Percentiles rank a stretch among this genome's conserved stretches.
Evolutionary conservation across 2,329 filamentous ascomycete genomes (phyloP).

Genomic region (Helotiales sp.): DNA sequence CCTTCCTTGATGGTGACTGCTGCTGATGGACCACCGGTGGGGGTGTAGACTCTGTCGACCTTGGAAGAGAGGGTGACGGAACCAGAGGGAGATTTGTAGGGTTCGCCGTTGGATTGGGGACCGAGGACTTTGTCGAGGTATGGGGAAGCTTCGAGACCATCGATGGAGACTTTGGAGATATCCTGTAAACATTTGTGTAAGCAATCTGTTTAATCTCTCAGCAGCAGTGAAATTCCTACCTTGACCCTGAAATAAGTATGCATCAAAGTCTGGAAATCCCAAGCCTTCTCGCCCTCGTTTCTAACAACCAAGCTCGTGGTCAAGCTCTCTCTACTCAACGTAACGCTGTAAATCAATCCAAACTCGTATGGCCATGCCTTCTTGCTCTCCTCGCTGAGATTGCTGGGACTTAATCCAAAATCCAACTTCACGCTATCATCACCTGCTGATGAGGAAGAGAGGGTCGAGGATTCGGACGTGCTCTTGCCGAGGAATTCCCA

Average conservation of each 20-base stretch:
- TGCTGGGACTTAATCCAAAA: conserved; percentile 80
- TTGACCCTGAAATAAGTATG: conserved; percentile 86
- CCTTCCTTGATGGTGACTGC: conserved; percentile 61
- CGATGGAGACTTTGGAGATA: conserved; percentile 70
- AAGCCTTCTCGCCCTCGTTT: conserved; percentile 78
- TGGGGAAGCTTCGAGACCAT: conserved; percentile 71
- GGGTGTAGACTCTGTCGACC: conserved; percentile 86
- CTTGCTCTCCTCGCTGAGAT: conserved; percentile 66
- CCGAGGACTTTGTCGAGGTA: conserved; percentile 78
- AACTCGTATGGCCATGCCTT: conserved; percentile 85
- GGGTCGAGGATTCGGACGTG: conserved; percentile 55
- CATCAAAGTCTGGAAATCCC: conserved; percentile 88
- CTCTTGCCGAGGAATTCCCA: conserved; percentile 97
- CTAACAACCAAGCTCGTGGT: conserved; percentile 82
- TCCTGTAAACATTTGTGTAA: conserved; percentile 55
- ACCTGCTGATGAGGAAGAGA: conserved; percentile 36
- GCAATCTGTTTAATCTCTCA: not conserved
- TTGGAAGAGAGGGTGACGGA: conserved; percentile 70
- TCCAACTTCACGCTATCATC: conserved; percentile 86
- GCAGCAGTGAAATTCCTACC: conserved; percentile 49
- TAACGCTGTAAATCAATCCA: conserved; percentile 90
- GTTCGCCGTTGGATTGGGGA: conserved; percentile 51
- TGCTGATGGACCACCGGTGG: conserved; percentile 58
- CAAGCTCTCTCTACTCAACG: conserved; percentile 71
- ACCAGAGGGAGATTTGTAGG: conserved; percentile 63